phyloP scores from a whole-genome alignment of 352 stramenopile genomes.

The Thalassiosira livingstoniorum region DNA sequence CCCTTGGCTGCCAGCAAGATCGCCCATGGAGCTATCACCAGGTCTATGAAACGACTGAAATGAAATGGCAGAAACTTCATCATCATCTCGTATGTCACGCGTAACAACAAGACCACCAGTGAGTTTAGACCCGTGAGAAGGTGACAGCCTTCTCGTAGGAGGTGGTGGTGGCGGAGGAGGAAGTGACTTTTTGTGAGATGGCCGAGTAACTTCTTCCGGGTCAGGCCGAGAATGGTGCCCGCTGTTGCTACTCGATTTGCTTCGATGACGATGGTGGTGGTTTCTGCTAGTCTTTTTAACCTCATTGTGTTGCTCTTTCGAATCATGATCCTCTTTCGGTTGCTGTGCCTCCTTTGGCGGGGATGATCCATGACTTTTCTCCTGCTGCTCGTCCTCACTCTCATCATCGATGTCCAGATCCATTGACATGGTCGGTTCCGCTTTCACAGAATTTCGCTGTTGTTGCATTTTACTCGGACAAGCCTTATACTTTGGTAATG shows the following conservation, averaged over 20 bases:
- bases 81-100: neutral
- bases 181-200: neutral
- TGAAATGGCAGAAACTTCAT: conserved; percentile 26
- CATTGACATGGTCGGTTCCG: conserved; percentile 22
- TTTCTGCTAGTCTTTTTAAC: too few species aligned
- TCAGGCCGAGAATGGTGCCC: neutral
- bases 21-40: too few species aligned
- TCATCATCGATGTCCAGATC: conserved; percentile 33
- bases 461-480: conserved; percentile 23
- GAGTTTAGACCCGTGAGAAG: neutral
- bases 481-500: conserved; percentile 21
- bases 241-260: neutral
- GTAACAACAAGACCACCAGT: neutral
- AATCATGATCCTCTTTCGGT: too few species aligned
- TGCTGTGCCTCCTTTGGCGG: too few species aligned
- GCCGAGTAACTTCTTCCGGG: neutral
- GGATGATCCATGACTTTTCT: neutral
- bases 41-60: neutral
- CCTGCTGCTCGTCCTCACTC: neutral
- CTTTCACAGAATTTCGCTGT: neutral
- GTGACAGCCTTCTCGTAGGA: conserved; percentile 3
- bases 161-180: neutral
- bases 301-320: too few species aligned
- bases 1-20: too few species aligned
- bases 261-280: neutral